Percentiles rank a stretch among this genome's conserved stretches.
These are phyloP conservation scores for Handroanthus guayacan DNA, from an alignment of 257 asterid genomes.

Conservation along the genomic window DNA sequence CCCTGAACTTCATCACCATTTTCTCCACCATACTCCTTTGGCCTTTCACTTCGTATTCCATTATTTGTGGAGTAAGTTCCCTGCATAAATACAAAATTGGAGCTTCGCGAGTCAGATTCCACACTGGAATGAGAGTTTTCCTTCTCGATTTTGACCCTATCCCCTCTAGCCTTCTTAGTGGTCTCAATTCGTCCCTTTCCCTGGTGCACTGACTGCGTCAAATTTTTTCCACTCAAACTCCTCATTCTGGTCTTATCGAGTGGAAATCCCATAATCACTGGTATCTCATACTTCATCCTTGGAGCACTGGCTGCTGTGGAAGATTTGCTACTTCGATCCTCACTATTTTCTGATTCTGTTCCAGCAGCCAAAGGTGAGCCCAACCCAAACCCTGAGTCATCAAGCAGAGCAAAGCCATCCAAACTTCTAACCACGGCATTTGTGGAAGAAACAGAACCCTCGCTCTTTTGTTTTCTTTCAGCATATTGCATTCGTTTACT, in stretches of 20 bases:
- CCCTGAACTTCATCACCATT: constrained; percentile 62
- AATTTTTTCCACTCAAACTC: constrained; percentile 56
- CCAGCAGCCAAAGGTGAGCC: constrained; percentile 47
- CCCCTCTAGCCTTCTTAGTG: constrained; percentile 69
- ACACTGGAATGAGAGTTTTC: constrained; percentile 91
- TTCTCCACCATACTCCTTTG: constrained; percentile 57
- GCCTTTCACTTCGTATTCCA: constrained; percentile 53
- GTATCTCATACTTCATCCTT: constrained; percentile 47
- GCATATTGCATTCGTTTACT: constrained; percentile 51
- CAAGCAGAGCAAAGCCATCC: constrained; percentile 48
- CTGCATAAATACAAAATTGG: constrained; percentile 76
- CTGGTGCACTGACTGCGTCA: constrained; percentile 46
- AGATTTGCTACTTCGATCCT: constrained; percentile 80
- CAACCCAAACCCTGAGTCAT: constrained; percentile 44
- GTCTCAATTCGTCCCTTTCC: constrained; percentile 52
- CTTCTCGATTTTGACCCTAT: constrained; percentile 79
- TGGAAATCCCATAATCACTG: constrained; percentile 40
- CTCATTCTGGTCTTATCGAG: constrained; percentile 49
- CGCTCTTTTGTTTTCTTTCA: constrained; percentile 55
- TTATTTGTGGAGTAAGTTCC: constrained; percentile 59
- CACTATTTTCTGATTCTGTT: constrained; percentile 67
- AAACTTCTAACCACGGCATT: constrained; percentile 55
- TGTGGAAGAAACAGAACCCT: constrained; percentile 74
- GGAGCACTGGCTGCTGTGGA: constrained; percentile 84
- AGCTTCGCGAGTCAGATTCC: constrained; percentile 92